phyloP scores from a whole-genome alignment of 345 rosid genomes.

The Noccaea bulbosa region DNA sequence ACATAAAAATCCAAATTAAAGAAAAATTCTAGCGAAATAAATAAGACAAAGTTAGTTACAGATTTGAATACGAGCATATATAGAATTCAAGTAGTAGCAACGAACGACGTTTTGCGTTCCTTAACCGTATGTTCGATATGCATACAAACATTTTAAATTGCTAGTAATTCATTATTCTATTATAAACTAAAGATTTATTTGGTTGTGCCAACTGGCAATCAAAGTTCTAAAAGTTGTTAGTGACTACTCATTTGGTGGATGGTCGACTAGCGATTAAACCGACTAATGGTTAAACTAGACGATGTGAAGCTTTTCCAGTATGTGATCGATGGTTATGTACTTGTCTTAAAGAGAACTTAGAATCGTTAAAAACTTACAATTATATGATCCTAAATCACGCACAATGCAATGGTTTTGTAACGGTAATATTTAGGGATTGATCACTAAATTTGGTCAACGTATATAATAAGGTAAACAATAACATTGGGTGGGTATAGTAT shows the following conservation, averaged over 20 bases:
- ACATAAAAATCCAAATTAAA: slow-evolving; percentile 26
- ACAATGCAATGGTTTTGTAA: neutral
- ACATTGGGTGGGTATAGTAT: neutral
- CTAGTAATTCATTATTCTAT: neutral
- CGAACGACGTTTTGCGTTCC: slow-evolving; percentile 29
- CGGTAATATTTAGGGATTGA: neutral
- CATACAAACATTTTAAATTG: slow-evolving; percentile 19
- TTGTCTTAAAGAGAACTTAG: slow-evolving; percentile 2
- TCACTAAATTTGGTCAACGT: slow-evolving; percentile 3
- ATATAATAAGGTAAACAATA: neutral
- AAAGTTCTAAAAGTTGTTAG: slow-evolving; percentile 8
- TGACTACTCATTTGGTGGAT: slow-evolving; percentile 15
- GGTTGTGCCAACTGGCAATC: neutral
- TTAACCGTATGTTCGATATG: slow-evolving; percentile 28
- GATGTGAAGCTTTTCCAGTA: neutral
- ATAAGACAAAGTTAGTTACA: slow-evolving; percentile 13
- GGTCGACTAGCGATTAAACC: slow-evolving; percentile 7
- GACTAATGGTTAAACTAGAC: neutral
- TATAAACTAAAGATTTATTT: neutral
- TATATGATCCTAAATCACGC: neutral
- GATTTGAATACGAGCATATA: slow-evolving; percentile 1
- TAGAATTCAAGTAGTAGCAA: slow-evolving; percentile 35
- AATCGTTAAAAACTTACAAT: neutral
- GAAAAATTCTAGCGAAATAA: slow-evolving; percentile 2
- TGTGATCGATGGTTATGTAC: neutral